phyloP scores from a whole-genome alignment of 2,329 filamentous ascomycete genomes.

The Aspergillus pseudoviridinutans region DNA sequence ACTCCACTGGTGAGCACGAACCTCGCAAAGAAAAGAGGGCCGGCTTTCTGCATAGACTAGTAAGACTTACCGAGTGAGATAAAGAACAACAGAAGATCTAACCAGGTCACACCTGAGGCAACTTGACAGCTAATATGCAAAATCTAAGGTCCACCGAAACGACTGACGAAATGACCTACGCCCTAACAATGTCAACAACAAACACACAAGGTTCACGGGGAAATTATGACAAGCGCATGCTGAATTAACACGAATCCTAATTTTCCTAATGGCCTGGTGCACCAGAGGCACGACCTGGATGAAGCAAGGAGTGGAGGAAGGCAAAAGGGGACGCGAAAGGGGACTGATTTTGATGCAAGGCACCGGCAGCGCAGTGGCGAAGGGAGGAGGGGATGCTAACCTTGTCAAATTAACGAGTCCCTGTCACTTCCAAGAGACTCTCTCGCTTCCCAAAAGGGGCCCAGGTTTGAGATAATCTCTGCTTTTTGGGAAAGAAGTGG shows the following conservation, averaged over 20 bases:
- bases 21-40: slow-evolving; percentile 15
- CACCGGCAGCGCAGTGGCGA: slow-evolving; percentile 23
- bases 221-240: slow-evolving; percentile 22
- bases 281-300: slow-evolving; percentile 24
- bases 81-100: slow-evolving; percentile 14
- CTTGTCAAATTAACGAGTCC: slow-evolving; percentile 19
- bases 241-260: slow-evolving; percentile 16
- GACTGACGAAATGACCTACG: slow-evolving; percentile 19
- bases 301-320: slow-evolving; percentile 29
- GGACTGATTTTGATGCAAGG: slow-evolving; percentile 34
- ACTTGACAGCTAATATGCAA: slow-evolving; percentile 29
- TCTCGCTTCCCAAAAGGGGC: background rate
- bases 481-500: slow-evolving; percentile 13
- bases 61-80: slow-evolving; percentile 28
- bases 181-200: slow-evolving; percentile 31
- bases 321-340: slow-evolving; percentile 22
- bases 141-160: slow-evolving; percentile 15
- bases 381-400: slow-evolving; percentile 26
- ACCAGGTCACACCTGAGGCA: slow-evolving; percentile 19
- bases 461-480: slow-evolving; percentile 10
- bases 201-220: slow-evolving; percentile 23
- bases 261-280: slow-evolving; percentile 23
- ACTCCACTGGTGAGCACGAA: slow-evolving; percentile 36
- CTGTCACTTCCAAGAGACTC: slow-evolving; percentile 1
- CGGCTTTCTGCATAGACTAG: slow-evolving; percentile 31